Evolutionary conservation across 2,329 filamentous ascomycete species (phyloP).

Genomic region (Talaromyces sp.): DNA sequence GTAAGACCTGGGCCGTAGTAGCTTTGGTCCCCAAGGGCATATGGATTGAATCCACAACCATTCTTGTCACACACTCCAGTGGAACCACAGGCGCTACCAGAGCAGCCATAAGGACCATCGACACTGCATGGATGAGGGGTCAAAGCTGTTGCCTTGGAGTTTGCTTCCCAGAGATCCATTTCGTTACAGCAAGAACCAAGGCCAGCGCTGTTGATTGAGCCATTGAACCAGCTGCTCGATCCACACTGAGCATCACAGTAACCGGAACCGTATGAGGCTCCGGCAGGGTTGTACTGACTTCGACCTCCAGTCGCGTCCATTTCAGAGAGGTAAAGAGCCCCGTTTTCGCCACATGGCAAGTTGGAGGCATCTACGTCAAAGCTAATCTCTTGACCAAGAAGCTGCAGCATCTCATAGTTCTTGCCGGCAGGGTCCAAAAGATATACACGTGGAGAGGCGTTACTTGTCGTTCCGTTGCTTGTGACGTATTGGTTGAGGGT

Average conservation of each 20-base stretch:
- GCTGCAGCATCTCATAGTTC: conserved; percentile 62
- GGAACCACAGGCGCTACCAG: conserved; percentile 56
- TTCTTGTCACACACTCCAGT: conserved; percentile 65
- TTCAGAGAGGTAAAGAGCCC: conserved; percentile 63
- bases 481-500: conserved; percentile 50
- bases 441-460: conserved; percentile 58
- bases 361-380: conserved; percentile 71
- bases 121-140: conserved; percentile 63
- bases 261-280: conserved; percentile 61
- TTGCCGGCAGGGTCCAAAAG: conserved; percentile 61
- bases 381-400: conserved; percentile 67
- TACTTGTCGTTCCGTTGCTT: conserved; percentile 29
- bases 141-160: conserved; percentile 62
- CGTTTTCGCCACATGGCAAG: conserved; percentile 68
- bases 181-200: conserved; percentile 65
- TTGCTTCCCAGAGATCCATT: conserved; percentile 71
- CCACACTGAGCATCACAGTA: conserved; percentile 63
- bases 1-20: conserved; percentile 58
- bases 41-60: conserved; percentile 69
- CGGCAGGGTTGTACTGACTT: conserved; percentile 44
- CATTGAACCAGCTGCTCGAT: neutral
- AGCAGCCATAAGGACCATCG: conserved; percentile 39
- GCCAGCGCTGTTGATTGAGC: conserved; percentile 34
- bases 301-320: conserved; percentile 58
- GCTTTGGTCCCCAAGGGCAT: conserved; percentile 61